These are phyloP conservation scores for Rhizophagus clarus DNA, from an alignment of 192 early-diverging fungal species.

Conservation along the genomic window DNA sequence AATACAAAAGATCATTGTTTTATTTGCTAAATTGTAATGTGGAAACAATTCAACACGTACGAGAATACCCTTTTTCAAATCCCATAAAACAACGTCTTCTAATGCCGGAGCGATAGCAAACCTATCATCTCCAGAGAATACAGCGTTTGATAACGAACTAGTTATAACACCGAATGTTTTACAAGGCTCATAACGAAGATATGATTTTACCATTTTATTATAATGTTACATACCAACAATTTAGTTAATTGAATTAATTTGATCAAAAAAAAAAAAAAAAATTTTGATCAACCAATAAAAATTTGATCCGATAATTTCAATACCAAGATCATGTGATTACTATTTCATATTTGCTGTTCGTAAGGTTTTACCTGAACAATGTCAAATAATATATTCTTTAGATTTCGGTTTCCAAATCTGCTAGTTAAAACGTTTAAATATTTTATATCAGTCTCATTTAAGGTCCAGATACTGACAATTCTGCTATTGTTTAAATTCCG, in stretches of 20 bases:
- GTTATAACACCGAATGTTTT: conserved; percentile 85
- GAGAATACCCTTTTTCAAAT: conserved; percentile 79
- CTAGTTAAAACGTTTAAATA: too few relatives aligned
- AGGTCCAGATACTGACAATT: too few relatives aligned
- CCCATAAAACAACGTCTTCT: conserved; percentile 83
- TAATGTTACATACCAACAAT: background rate
- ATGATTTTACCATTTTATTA: conserved; percentile 68
- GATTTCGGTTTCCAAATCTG: too few relatives aligned
- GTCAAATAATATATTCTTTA: too few relatives aligned
- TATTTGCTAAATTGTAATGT: background rate
- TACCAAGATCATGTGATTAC: too few relatives aligned
- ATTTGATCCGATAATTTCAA: background rate
- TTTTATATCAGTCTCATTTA: too few relatives aligned
- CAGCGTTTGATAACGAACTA: conserved; percentile 65
- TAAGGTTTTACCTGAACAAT: too few relatives aligned
- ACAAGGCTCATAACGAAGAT: conserved; percentile 79
- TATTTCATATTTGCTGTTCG: too few relatives aligned
- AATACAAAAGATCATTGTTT: too few relatives aligned
- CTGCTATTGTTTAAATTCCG: too few relatives aligned
- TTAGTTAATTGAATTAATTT: too few relatives aligned
- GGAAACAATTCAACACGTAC: conserved; percentile 33
- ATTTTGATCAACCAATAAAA: background rate
- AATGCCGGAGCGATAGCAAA: conserved; percentile 80
- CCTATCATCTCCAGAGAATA: conserved; percentile 72
- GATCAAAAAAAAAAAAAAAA: background rate